These are phyloP conservation scores for Vigna angularis DNA, from an alignment of 306 rosid genomes.

Conservation along the genomic window DNA sequence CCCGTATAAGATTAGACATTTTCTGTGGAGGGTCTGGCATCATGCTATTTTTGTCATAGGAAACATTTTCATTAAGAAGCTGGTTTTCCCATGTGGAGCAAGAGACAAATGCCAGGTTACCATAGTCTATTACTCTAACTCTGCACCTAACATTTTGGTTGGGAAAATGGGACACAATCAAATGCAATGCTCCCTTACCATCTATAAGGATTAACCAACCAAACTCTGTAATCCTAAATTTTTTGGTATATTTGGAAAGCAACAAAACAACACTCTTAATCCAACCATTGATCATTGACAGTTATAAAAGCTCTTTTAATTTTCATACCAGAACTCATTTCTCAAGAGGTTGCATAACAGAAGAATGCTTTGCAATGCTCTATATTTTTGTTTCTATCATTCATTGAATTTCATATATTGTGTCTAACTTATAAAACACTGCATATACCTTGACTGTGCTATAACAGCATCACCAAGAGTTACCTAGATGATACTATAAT, in stretches of 20 bases:
- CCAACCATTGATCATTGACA: neutral
- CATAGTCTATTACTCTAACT: neutral
- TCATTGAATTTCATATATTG: neutral
- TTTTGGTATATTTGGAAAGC: neutral
- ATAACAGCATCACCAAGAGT: neutral
- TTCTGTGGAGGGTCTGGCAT: neutral
- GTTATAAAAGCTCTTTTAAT: no score
- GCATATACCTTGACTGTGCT: neutral
- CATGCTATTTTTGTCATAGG: neutral
- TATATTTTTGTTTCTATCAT: neutral
- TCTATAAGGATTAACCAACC: neutral
- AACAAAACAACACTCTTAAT: neutral
- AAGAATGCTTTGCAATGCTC: neutral
- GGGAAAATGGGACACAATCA: neutral
- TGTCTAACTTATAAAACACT: neutral
- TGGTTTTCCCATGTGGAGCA: neutral
- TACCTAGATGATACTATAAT: neutral
- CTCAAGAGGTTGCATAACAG: neutral
- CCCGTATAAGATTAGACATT: neutral
- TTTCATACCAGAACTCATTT: neutral
- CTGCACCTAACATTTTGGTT: neutral
- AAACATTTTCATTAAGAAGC: neutral
- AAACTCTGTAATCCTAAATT: neutral
- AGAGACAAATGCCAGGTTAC: neutral
- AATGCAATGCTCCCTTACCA: neutral